These are phyloP conservation scores for Voacanga thouarsii DNA, from an alignment of 257 asterid genomes.

Conservation along the genomic window DNA sequence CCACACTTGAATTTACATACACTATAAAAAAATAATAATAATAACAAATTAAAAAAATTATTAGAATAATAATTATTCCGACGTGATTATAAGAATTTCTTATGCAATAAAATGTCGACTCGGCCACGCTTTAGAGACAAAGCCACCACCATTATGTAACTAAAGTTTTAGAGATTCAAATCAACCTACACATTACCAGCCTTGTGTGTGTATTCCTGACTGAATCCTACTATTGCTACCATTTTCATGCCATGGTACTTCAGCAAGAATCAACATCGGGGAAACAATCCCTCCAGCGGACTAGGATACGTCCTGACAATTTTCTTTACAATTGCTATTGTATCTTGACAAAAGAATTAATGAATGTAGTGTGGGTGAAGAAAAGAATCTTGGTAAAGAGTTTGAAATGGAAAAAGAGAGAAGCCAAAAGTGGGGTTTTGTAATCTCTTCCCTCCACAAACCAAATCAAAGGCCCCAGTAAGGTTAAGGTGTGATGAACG, in stretches of 20 bases:
- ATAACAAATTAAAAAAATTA: no score
- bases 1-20: no score
- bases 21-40: no score
- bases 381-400: slow-evolving; percentile 13
- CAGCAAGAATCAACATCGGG: slow-evolving; percentile 13
- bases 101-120: no score
- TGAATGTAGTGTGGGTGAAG: neutral
- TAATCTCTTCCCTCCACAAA: neutral
- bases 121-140: no score
- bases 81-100: no score
- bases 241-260: slow-evolving; percentile 13
- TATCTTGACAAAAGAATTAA: slow-evolving; percentile 15
- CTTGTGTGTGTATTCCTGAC: no score
- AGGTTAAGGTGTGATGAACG: slow-evolving; percentile 16
- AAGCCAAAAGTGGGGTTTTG: neutral
- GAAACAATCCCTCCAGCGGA: slow-evolving; percentile 3
- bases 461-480: slow-evolving; percentile 1
- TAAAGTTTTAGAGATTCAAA: no score
- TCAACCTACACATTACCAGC: no score
- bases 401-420: neutral
- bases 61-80: no score
- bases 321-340: neutral
- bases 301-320: slow-evolving; percentile 13
- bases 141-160: no score
- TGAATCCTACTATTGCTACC: no score